A percentile compares a stretch with the other conserved stretches of the same genome.
Evolutionary conservation across 345 rosid genomes (phyloP).

Genomic region (Arabidopsis thaliana): TAIR10.1 NC_003076.8:14915001-14915500

Average conservation of each 20-base stretch:
- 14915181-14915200: slow-evolving; percentile 25
- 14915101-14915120: slow-evolving; percentile 42
- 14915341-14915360: background rate
- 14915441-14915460: background rate
- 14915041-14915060: slow-evolving; percentile 24
- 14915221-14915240: background rate
- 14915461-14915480: background rate
- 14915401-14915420: background rate
- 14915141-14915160: slow-evolving; percentile 26
- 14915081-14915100: slow-evolving; percentile 34
- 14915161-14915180: slow-evolving; percentile 45
- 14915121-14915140: slow-evolving; percentile 36
- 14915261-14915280: slow-evolving; percentile 33
- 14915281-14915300: slow-evolving; percentile 14
- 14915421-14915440: background rate
- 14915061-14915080: slow-evolving; percentile 16
- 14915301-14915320: slow-evolving; percentile 24
- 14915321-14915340: background rate
- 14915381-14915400: background rate
- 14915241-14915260: slow-evolving; percentile 1
- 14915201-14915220: background rate
- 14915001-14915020: slow-evolving; percentile 2
- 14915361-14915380: background rate
- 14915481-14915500: background rate
- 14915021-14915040: slow-evolving; percentile 1